Evolutionary conservation across 2,329 filamentous ascomycete genomes (phyloP), one percentile per base, ranked within the genome.

Genomic region (Basipetospora chlamydospora): DNA sequence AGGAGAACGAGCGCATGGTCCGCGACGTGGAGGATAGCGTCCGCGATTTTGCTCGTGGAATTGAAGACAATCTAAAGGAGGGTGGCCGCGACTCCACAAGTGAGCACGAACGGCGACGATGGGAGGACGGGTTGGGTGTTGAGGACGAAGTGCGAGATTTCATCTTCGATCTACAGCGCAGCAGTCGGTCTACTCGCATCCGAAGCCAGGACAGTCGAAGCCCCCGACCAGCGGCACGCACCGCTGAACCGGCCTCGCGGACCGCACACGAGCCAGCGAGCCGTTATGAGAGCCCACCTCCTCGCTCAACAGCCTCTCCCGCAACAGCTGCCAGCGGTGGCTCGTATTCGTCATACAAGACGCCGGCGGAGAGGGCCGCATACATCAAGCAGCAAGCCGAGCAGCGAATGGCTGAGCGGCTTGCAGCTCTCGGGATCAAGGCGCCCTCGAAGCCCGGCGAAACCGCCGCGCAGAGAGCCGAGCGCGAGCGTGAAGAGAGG

Each of bases 351-450:
- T 73, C 84, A 4, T 92, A 90, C 55, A 84, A 82, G 58, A 94
- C 87, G 0, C 80, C 87, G 1, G 87, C 96, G 56, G 88, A 98
- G 50, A 76, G 90, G 38, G 86, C 92, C 25, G 86, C 88, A 5
- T 94, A 92, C 50, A 95, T 96, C 52, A 93, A 92, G 55, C 87
- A 95, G 55, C 88, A 95, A 55, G 92, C 90, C 7, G 87, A 96
- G 55, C 84, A 88, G 53, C 83, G 88, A 41, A 96, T 98, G 80
- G 88, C 90, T 25, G 90, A 96, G 57, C 79, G 90, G 41, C 73
- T 98, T 49, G 90, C 90, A 41, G 88, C 88, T 32, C 72, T 96
- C 42, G 90, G 90, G 25, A 80, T 98, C 52, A 93, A 85, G 55
- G 77, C 85, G 21, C 80, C 83, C 5, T 66, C 67, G 13, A 92